phyloP scores from a whole-genome alignment of 2,329 filamentous ascomycete species.

The Graphium sp. region DNA sequence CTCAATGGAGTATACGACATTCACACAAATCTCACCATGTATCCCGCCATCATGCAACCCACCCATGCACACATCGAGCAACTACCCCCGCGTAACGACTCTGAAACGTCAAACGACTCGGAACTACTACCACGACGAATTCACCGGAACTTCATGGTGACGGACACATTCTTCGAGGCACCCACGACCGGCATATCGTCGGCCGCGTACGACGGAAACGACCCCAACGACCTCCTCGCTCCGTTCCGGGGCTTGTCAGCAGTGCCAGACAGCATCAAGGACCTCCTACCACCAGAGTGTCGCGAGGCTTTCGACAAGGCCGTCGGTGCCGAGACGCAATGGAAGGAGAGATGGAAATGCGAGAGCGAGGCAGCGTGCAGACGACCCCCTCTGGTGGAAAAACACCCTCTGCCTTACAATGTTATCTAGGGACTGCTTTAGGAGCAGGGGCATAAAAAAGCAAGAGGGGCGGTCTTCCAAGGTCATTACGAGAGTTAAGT shows the following conservation, averaged over 20 bases:
- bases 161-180: constrained; percentile 36
- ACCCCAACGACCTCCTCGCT: constrained; percentile 27
- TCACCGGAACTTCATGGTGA: constrained; percentile 36
- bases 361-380: constrained; percentile 43
- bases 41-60: constrained; percentile 75
- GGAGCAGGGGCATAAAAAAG: constrained; percentile 4
- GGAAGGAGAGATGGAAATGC: constrained; percentile 58
- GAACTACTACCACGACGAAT: constrained; percentile 26
- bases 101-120: constrained; percentile 4
- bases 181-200: constrained; percentile 28
- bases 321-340: constrained; percentile 45
- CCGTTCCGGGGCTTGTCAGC: constrained; percentile 45
- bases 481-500: no score
- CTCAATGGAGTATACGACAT: constrained; percentile 74
- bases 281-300: constrained; percentile 53
- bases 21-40: constrained; percentile 85
- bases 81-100: constrained; percentile 26
- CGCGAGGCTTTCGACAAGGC: constrained; percentile 56
- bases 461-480: no score
- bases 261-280: constrained; percentile 47
- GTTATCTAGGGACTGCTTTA: constrained; percentile 17
- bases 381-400: constrained; percentile 40
- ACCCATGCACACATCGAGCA: constrained; percentile 73
- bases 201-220: constrained; percentile 23
- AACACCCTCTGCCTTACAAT: constrained; percentile 43